phyloP scores from a whole-genome alignment of 345 rosid species.

The Populus deltoides region DNA sequence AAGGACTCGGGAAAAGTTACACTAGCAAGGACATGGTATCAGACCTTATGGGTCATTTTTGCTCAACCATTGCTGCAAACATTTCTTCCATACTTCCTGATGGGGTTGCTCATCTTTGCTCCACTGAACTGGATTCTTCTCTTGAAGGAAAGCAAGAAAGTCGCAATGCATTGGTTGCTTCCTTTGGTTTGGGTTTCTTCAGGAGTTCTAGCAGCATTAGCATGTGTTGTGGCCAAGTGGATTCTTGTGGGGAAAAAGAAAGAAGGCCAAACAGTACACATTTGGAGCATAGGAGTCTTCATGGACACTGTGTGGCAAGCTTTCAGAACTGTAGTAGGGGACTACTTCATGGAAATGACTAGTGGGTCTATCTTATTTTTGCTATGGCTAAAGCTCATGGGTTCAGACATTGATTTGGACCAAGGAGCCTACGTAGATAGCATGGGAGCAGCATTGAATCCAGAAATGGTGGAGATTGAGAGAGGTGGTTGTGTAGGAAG shows the following conservation, averaged over 20 bases:
- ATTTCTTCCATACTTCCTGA: constrained; percentile 46
- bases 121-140: constrained; percentile 35
- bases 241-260: constrained; percentile 55
- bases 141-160: constrained; percentile 26
- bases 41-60: constrained; percentile 47
- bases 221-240: constrained; percentile 52
- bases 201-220: constrained; percentile 38
- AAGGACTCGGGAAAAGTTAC: constrained; percentile 33
- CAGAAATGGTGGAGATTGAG: constrained; percentile 65
- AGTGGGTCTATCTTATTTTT: constrained; percentile 42
- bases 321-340: constrained; percentile 47
- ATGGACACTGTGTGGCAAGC: constrained; percentile 68
- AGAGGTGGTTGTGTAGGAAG: constrained; percentile 49
- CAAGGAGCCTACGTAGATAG: constrained; percentile 49
- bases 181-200: constrained; percentile 53
- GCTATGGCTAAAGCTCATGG: constrained; percentile 62
- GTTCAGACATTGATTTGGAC: constrained; percentile 42
- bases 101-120: constrained; percentile 38
- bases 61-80: constrained; percentile 60
- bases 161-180: constrained; percentile 43
- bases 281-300: constrained; percentile 53
- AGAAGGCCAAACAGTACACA: constrained; percentile 42
- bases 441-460: constrained; percentile 58
- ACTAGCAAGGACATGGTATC: constrained; percentile 47
- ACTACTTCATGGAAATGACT: constrained; percentile 56